A percentile compares a stretch with the other conserved stretches of the same genome.
These are phyloP conservation scores for Fraxinus xanthoxyloides DNA, from an alignment of 305 asterid genomes.

Conservation along the genomic window DNA sequence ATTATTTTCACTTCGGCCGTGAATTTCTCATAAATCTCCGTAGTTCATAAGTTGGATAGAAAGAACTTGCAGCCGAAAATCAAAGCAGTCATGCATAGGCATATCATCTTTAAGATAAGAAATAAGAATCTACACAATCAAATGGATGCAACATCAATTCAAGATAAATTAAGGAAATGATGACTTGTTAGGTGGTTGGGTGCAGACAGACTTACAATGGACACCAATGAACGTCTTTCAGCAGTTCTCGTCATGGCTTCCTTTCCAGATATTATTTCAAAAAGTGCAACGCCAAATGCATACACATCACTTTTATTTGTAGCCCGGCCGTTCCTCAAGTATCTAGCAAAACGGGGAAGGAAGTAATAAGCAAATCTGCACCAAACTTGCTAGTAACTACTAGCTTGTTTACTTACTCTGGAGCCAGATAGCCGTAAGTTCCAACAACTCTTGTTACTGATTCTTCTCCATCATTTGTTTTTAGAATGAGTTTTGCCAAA, in stretches of 20 bases:
- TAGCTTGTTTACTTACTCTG: constrained; percentile 60
- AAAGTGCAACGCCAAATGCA: constrained; percentile 89
- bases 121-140: not conserved
- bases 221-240: constrained; percentile 82
- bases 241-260: constrained; percentile 81
- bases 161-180: not conserved
- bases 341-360: constrained; percentile 41
- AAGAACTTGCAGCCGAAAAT: not conserved
- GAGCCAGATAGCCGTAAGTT: constrained; percentile 91
- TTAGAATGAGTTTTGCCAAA: constrained; percentile 78
- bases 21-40: not conserved
- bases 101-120: not conserved
- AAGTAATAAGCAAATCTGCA: constrained; percentile 13
- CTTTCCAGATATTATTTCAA: constrained; percentile 84
- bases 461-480: constrained; percentile 78
- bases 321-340: constrained; percentile 83
- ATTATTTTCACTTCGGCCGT: not conserved
- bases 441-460: constrained; percentile 92
- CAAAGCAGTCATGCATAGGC: not conserved
- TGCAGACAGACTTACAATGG: constrained; percentile 61
- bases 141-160: not conserved
- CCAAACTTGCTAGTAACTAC: not conserved
- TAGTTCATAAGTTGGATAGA: not conserved
- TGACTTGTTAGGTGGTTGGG: not conserved
- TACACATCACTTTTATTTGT: constrained; percentile 83